A percentile compares a stretch with the other conserved stretches of the same genome.
phyloP scores from a whole-genome alignment of 2,329 filamentous ascomycete species.

The Aspergillus versicolor region DNA sequence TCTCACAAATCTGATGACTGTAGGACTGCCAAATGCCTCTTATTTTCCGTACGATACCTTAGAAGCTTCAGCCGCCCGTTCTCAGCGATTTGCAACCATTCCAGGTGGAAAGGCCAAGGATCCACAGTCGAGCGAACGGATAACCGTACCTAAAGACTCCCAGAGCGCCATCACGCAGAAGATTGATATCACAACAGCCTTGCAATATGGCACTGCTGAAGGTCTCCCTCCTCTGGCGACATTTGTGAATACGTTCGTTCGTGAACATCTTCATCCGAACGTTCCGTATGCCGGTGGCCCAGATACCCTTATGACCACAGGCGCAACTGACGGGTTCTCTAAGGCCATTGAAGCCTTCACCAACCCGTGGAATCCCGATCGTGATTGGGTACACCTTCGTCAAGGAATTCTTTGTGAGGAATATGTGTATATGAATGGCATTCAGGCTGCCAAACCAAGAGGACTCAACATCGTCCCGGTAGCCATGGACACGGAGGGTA shows the following conservation, averaged over 20 bases:
- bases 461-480: constrained; percentile 74
- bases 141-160: constrained; percentile 71
- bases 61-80: constrained; percentile 74
- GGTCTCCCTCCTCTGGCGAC: constrained; percentile 77
- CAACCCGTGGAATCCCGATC: constrained; percentile 70
- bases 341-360: constrained; percentile 76
- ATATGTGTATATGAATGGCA: constrained; percentile 76
- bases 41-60: constrained; percentile 92
- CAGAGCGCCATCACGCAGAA: constrained; percentile 58
- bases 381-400: constrained; percentile 66
- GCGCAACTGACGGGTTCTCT: constrained; percentile 79
- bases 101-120: constrained; percentile 52
- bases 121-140: constrained; percentile 47
- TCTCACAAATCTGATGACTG: not conserved
- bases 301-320: constrained; percentile 76
- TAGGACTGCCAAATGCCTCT: constrained; percentile 74
- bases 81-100: constrained; percentile 71
- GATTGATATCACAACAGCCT: constrained; percentile 76
- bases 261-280: constrained; percentile 74
- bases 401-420: constrained; percentile 77
- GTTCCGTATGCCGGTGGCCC: constrained; percentile 75
- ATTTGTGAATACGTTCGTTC: constrained; percentile 76
- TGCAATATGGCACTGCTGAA: constrained; percentile 83
- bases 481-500: constrained; percentile 74
- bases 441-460: constrained; percentile 65